Conservation (phyloP, 2,329 filamentous ascomycete genomes). For the Fusarium sp. region DNA sequence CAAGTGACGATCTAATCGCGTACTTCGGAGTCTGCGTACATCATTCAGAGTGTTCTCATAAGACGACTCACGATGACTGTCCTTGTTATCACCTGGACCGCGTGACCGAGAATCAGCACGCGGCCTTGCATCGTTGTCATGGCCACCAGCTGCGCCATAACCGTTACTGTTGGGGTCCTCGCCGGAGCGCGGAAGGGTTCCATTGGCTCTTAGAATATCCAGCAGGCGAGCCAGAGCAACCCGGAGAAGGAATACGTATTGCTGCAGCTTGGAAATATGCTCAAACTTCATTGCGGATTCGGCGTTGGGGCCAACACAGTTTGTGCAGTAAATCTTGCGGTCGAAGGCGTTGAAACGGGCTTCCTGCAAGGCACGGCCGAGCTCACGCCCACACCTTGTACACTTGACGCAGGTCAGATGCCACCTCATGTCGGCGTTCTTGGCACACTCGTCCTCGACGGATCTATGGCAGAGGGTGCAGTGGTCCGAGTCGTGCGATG, state of each 20-base stretch:
- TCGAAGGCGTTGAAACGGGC: slow-evolving; percentile 77
- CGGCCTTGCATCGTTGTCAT: slow-evolving; percentile 69
- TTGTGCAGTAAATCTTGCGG: slow-evolving; percentile 76
- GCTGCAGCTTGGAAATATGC: slow-evolving; percentile 85
- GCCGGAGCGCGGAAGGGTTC: slow-evolving; percentile 81
- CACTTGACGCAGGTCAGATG: slow-evolving; percentile 87
- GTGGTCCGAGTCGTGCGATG: slow-evolving; percentile 84
- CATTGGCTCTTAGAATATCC: slow-evolving; percentile 85
- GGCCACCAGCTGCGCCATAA: slow-evolving; percentile 44
- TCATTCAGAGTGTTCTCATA: slow-evolving; percentile 98
- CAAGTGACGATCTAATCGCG: slow-evolving; percentile 91
- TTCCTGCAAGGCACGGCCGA: slow-evolving; percentile 75
- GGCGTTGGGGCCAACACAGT: slow-evolving; percentile 69
- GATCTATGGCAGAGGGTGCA: slow-evolving; percentile 85
- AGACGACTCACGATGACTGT: slow-evolving; percentile 76
- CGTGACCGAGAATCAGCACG: slow-evolving; percentile 32
- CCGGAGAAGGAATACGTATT: slow-evolving; percentile 92
- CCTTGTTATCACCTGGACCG: slow-evolving; percentile 48
- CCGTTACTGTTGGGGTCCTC: slow-evolving; percentile 69
- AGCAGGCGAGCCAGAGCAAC: slow-evolving; percentile 92
- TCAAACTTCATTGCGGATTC: slow-evolving; percentile 70
- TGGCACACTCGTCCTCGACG: slow-evolving; percentile 93
- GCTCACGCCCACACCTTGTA: slow-evolving; percentile 70
- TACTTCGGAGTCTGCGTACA: slow-evolving; percentile 90
- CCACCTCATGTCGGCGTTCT: slow-evolving; percentile 80